Percentiles rank a stretch among this genome's conserved stretches.
Evolutionary conservation across 495 filamentous ascomycete genomes (phyloP).

Genomic region (Bryoglossum gracile): DNA sequence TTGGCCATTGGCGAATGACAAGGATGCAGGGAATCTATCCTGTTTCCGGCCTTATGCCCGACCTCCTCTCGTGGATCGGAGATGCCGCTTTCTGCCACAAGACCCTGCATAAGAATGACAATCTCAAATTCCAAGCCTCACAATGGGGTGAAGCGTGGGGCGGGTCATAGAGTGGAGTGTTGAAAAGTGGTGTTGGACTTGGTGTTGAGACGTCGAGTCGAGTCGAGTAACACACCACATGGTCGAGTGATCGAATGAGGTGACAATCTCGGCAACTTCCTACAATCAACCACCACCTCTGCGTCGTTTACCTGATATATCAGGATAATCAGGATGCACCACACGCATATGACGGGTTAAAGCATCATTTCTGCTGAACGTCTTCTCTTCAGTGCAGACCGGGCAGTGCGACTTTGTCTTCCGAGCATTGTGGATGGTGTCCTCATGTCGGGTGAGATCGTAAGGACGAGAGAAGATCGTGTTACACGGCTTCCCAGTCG

Average conservation of each 20-base stretch:
- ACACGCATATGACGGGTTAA: slow-evolving; percentile 89
- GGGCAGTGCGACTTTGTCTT: slow-evolving; percentile 96
- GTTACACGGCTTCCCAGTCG: slow-evolving; percentile 93
- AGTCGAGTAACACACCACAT: too few species aligned
- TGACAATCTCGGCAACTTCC: background rate
- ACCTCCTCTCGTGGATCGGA: too few species aligned
- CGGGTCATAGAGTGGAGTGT: background rate
- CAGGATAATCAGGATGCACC: slow-evolving; percentile 79
- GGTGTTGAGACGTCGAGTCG: too few species aligned
- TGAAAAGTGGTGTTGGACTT: too few species aligned
- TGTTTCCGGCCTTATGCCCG: too few species aligned
- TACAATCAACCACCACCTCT: slow-evolving; percentile 22
- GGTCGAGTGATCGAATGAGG: background rate
- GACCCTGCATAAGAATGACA: too few species aligned
- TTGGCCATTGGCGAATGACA: too few species aligned
- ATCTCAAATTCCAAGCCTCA: too few species aligned
- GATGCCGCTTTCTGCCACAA: too few species aligned
- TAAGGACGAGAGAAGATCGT: slow-evolving; percentile 95
- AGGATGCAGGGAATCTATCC: too few species aligned
- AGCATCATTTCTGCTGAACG: slow-evolving; percentile 86
- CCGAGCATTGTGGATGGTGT: slow-evolving; percentile 90
- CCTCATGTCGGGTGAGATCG: slow-evolving; percentile 94
- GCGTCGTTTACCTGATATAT: slow-evolving; percentile 54
- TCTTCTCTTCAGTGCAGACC: slow-evolving; percentile 94
- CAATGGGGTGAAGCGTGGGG: background rate